A percentile compares a stretch with the other conserved stretches of the same genome.
phyloP scores from a whole-genome alignment of 2,329 filamentous ascomycete genomes.

The Decorospora gaudefroyi region DNA sequence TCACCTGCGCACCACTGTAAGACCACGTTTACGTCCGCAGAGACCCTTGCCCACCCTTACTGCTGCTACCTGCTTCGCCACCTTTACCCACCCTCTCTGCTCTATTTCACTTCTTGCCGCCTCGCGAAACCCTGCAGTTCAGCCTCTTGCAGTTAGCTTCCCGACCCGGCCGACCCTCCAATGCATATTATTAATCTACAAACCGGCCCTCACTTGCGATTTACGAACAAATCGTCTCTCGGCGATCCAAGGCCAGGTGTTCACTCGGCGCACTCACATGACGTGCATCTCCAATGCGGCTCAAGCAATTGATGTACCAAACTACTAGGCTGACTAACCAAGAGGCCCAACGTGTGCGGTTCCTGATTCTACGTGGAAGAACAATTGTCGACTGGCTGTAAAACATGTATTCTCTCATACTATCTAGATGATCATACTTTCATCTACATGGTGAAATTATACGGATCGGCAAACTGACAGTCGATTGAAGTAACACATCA shows the following conservation, averaged over 20 bases:
- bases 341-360: no score
- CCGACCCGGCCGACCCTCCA: conserved; percentile 17
- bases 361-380: no score
- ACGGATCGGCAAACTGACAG: no score
- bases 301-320: no score
- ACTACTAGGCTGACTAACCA: no score
- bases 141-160: conserved; percentile 21
- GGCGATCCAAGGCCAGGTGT: conserved; percentile 36
- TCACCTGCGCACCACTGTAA: conserved; percentile 20
- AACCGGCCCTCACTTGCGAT: conserved; percentile 11
- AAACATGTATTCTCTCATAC: no score
- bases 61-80: background rate
- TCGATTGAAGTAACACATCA: no score
- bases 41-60: conserved; percentile 12
- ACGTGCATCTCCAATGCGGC: background rate
- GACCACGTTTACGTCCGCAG: conserved; percentile 31
- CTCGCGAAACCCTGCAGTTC: conserved; percentile 1
- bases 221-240: conserved; percentile 2
- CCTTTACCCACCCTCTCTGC: background rate
- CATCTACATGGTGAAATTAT: no score
- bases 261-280: conserved; percentile 7
- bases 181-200: conserved; percentile 36
- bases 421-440: no score
- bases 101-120: background rate
- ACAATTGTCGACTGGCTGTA: no score